Percentiles rank a stretch among this genome's conserved stretches.
phyloP scores from a whole-genome alignment of 1,139 yeast species.

The Meyerozyma guilliermondii region DNA sequence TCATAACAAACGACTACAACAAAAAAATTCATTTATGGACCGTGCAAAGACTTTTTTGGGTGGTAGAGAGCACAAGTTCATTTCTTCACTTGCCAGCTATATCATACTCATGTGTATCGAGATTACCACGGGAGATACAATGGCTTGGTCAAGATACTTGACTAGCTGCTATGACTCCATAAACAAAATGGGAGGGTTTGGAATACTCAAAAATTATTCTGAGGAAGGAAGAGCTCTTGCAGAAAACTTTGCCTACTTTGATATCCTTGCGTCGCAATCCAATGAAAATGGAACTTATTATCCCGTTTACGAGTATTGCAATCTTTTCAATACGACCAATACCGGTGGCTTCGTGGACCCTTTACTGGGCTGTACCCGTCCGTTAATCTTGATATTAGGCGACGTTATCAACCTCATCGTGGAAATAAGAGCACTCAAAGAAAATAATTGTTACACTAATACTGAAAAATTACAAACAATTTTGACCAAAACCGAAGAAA shows the following conservation, averaged over 20 bases:
- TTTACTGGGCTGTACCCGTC: conserved; percentile 16
- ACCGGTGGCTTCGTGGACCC: conserved; percentile 9
- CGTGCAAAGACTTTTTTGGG: neutral
- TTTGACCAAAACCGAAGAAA: conserved; percentile 10
- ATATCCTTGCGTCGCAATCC: conserved; percentile 22
- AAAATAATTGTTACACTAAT: conserved; percentile 9
- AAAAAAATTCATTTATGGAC: neutral
- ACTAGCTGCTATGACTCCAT: conserved; percentile 23
- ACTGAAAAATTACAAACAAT: conserved; percentile 9
- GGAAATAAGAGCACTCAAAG: conserved; percentile 9
- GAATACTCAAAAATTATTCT: conserved; percentile 17
- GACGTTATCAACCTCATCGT: conserved; percentile 14
- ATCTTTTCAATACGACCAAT: neutral
- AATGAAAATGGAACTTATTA: conserved; percentile 22
- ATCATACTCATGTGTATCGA: conserved; percentile 29
- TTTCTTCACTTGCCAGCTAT: conserved; percentile 22
- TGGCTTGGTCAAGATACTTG: conserved; percentile 25
- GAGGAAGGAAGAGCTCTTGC: conserved; percentile 11
- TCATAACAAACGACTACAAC: conserved; percentile 3
- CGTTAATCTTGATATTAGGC: conserved; percentile 13
- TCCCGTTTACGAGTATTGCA: conserved; percentile 14
- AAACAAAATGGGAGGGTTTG: conserved; percentile 23
- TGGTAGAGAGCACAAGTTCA: conserved; percentile 11
- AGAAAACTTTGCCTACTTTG: conserved; percentile 18
- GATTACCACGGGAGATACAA: conserved; percentile 28